Evolutionary conservation across 2,329 filamentous ascomycete species (phyloP).

Genomic region (Alternaria sp.): DNA sequence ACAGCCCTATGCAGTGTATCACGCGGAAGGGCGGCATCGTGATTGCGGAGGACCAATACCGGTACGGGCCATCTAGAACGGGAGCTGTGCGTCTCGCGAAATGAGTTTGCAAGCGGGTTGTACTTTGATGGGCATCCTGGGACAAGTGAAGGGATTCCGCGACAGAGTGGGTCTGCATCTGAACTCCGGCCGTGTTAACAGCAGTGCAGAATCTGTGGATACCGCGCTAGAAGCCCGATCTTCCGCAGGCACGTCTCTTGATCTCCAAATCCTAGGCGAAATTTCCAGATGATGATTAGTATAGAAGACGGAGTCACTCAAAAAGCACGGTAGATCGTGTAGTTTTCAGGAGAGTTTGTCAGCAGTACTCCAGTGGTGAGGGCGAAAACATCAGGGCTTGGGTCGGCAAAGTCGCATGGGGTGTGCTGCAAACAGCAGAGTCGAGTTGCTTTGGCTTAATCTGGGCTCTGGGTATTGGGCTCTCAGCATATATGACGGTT

Average conservation of each 20-base stretch:
- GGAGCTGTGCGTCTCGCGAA: not conserved
- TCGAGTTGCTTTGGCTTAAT: not conserved
- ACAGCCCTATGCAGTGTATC: not conserved
- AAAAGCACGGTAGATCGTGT: not conserved
- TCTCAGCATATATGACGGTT: not conserved
- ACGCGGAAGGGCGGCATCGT: not conserved
- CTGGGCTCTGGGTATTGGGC: not conserved
- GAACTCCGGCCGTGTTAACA: not conserved
- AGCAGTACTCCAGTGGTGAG: not conserved
- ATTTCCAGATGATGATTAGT: not conserved
- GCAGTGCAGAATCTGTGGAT: not conserved
- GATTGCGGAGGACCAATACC: not conserved
- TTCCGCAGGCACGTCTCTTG: not conserved
- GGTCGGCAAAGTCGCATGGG: not conserved
- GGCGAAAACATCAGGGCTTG: not conserved
- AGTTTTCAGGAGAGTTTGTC: not conserved
- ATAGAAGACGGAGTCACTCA: not conserved
- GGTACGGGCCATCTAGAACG: not conserved
- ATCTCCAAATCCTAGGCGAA: not conserved
- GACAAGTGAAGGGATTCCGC: too few relatives aligned
- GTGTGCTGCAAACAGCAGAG: not conserved
- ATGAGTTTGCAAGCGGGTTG: not conserved
- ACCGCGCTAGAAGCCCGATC: not conserved
- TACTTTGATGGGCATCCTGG: too few relatives aligned
- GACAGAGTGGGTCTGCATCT: not conserved